These are phyloP conservation scores for Croton setiger DNA, from an alignment of 441 rosid genomes.

Conservation along the genomic window DNA sequence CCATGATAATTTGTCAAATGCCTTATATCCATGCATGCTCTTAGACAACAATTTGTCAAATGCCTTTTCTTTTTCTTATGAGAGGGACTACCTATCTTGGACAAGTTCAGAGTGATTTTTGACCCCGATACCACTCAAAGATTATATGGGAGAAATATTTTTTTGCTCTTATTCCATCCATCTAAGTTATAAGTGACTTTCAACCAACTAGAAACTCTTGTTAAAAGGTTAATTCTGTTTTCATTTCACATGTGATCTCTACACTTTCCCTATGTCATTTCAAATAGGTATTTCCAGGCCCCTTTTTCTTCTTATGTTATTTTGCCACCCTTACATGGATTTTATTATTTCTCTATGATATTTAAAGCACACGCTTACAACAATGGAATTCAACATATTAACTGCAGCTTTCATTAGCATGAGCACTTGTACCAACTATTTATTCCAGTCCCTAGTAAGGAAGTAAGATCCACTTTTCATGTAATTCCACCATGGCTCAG, in stretches of 20 bases:
- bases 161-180: background rate
- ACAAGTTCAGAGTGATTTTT: conserved; percentile 17
- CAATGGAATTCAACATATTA: no score
- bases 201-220: background rate
- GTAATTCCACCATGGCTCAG: background rate
- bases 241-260: no score
- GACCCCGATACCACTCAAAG: background rate
- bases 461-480: background rate
- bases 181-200: background rate
- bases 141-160: background rate
- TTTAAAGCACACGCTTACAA: background rate
- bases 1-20: conserved; percentile 8
- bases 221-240: no score
- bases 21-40: background rate
- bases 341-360: background rate
- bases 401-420: background rate
- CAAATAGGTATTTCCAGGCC: no score
- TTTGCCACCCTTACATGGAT: no score
- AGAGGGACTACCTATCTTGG: conserved; percentile 14
- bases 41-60: background rate
- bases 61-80: background rate
- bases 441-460: background rate
- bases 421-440: background rate
- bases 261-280: no score
- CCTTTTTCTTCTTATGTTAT: no score